A percentile compares a stretch with the other conserved stretches of the same genome.
These are phyloP conservation scores for Phytophthora cactorum DNA, from an alignment of 352 stramenopile species.

Conservation along the genomic window DNA sequence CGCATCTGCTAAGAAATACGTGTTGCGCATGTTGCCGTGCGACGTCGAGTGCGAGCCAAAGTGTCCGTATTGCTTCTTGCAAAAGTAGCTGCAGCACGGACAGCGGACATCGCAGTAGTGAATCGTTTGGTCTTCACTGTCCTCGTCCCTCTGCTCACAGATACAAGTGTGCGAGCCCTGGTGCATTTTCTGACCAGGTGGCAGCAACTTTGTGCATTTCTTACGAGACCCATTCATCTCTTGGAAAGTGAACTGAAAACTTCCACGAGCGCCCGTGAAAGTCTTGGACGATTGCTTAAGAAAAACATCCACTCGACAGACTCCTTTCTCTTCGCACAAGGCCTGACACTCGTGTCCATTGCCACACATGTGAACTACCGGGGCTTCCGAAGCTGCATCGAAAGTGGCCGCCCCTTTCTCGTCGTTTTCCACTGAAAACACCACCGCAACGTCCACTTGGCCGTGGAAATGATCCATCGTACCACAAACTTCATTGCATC, in stretches of 20 bases:
- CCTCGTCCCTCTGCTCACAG: conserved; percentile 13
- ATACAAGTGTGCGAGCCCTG: conserved; percentile 55
- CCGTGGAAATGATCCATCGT: conserved; percentile 75
- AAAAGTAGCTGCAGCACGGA: conserved; percentile 82
- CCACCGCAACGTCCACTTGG: conserved; percentile 47
- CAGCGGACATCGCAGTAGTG: conserved; percentile 79
- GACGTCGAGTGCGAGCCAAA: conserved; percentile 61
- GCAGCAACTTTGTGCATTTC: conserved; percentile 55
- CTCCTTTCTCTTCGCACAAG: conserved; percentile 60
- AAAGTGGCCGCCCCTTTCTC: conserved; percentile 48
- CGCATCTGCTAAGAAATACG: conserved; percentile 64
- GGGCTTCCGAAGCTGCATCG: conserved; percentile 44
- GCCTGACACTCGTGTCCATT: conserved; percentile 61
- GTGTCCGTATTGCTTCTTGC: conserved; percentile 66
- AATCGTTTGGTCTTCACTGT: conserved; percentile 29
- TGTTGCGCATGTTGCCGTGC: conserved; percentile 87
- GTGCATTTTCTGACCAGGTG: conserved; percentile 53
- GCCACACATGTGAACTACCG: conserved; percentile 68
- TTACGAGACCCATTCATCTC: conserved; percentile 84
- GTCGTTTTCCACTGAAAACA: conserved; percentile 56
- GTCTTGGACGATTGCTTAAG: conserved; percentile 74
- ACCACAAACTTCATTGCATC: conserved; percentile 57
- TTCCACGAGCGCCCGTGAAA: conserved; percentile 60
- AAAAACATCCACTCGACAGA: conserved; percentile 76
- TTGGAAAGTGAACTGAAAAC: conserved; percentile 77